Evolutionary conservation across 345 rosid genomes (phyloP), one percentile per base, ranked within the genome.

Genomic region (Hypericum perforatum): DNA sequence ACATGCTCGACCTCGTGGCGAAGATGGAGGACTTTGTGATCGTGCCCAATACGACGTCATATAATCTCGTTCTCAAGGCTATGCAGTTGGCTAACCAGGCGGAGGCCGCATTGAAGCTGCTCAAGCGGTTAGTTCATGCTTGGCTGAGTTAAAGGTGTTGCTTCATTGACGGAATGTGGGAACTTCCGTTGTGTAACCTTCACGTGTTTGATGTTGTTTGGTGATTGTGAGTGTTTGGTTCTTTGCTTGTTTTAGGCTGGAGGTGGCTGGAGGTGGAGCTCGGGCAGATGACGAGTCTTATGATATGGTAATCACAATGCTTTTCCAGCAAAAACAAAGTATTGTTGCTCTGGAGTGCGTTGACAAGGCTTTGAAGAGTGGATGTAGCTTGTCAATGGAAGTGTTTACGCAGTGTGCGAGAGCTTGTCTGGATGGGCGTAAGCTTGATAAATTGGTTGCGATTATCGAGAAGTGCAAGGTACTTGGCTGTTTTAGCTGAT

Each of bases 391-490:
- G 57, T 76, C 95, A 39, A 64, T 72, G 68, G 49, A 9, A 43
- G 73, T 70, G 52, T 92, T 92, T 63, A 45, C 59, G 38, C 81
- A 73, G 0, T 88, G 85, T 63, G 77, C 85, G 40, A 58, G 49
- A 54, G 71, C 71, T 59, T 92, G 97, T 54, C 69, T 84, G 16
- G 62, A 63, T 43, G 60, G 63, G 65, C 70, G 77, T 37, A 70
- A 78, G 71, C 74, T 79, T 60, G 94, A 92, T 53, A 53, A 76
- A 7, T 66, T 92, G 68, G 84, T 67, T 41, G 76, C 91, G 8
- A 70, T 92, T 61, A 80, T 92, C 48, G 96, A 83, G 66, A 92
- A 71, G 73, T 92, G 97, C 69, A 84, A 85, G 98, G 98, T 92
- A 80, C 29, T 60, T 53, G 39, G 43, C 7, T 44, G 39, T 12